phyloP scores from a whole-genome alignment of 106 monocot species.

The Dendrobium nobile region DNA sequence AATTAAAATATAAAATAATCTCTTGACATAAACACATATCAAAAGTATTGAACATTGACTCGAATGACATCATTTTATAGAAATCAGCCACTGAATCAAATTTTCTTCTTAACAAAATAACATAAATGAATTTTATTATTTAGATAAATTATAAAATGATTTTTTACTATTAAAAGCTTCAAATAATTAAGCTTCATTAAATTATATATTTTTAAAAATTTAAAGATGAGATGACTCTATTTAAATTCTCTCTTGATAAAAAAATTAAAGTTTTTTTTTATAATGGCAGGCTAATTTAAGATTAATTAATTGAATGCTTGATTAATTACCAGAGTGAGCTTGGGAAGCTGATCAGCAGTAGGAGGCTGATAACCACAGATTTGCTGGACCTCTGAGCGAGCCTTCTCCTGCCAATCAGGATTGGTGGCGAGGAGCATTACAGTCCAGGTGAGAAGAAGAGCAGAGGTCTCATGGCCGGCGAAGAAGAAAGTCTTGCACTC shows the following conservation, averaged over 20 bases:
- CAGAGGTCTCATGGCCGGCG: conserved; percentile 88
- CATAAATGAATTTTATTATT: too few species aligned
- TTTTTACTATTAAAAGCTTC: too few species aligned
- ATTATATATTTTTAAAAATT: too few species aligned
- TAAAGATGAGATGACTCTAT: too few species aligned
- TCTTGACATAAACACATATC: too few species aligned
- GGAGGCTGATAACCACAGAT: conserved; percentile 37
- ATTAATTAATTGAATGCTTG: neutral
- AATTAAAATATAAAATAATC: too few species aligned
- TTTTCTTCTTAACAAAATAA: too few species aligned
- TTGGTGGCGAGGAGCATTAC: conserved; percentile 93
- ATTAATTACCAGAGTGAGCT: conserved; percentile 66
- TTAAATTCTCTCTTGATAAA: too few species aligned
- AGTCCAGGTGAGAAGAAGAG: conserved; percentile 84
- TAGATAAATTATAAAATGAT: too few species aligned
- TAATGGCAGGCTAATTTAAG: neutral
- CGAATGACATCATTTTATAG: neutral
- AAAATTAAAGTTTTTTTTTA: too few species aligned
- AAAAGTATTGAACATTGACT: too few species aligned
- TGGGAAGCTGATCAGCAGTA: conserved; percentile 55
- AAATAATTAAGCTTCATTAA: too few species aligned
- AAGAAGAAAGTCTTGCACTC: conserved; percentile 98
- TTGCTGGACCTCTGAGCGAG: conserved; percentile 50
- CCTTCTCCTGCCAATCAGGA: conserved; percentile 77
- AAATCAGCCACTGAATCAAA: neutral